A percentile compares a stretch with the other conserved stretches of the same genome.
phyloP scores from a whole-genome alignment of 2,329 filamentous ascomycete genomes.

The Xylariaceae sp. region DNA sequence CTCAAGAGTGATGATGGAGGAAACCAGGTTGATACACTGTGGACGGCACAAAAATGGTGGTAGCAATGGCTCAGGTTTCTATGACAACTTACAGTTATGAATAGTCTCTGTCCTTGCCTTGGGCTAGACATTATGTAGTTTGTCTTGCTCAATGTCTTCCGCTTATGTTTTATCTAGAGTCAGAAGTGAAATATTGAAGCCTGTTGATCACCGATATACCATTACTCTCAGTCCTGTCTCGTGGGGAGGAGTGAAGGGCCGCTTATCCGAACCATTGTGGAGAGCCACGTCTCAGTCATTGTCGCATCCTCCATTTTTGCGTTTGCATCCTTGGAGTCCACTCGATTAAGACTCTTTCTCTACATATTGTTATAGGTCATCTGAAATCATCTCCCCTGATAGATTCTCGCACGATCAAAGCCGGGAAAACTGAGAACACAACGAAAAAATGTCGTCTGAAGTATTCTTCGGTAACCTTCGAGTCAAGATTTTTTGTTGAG shows the following conservation, averaged over 20 bases:
- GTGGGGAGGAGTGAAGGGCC: neutral
- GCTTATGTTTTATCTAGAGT: no score
- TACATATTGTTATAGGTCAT: slow-evolving; percentile 34
- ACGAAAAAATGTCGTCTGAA: slow-evolving; percentile 32
- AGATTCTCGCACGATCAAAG: slow-evolving; percentile 37
- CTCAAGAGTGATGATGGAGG: no score
- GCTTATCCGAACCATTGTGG: neutral
- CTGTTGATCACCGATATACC: no score
- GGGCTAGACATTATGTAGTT: no score
- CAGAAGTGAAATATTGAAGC: no score
- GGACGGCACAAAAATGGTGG: no score
- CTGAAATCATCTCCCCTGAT: slow-evolving; percentile 31
- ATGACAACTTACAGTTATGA: no score
- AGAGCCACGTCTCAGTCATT: neutral
- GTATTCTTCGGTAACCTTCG: slow-evolving; percentile 30
- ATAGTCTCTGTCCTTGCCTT: no score
- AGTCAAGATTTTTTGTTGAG: slow-evolving; percentile 1
- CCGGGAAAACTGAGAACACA: slow-evolving; percentile 36
- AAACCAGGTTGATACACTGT: no score
- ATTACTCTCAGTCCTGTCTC: no score
- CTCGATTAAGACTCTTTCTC: slow-evolving; percentile 39
- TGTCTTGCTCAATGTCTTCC: no score
- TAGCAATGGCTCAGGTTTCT: no score
- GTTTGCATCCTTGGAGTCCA: slow-evolving; percentile 15
- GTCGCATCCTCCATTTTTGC: neutral